Conservation (phyloP, 73 alveolate species). For the Effrenium voratum region DNA sequence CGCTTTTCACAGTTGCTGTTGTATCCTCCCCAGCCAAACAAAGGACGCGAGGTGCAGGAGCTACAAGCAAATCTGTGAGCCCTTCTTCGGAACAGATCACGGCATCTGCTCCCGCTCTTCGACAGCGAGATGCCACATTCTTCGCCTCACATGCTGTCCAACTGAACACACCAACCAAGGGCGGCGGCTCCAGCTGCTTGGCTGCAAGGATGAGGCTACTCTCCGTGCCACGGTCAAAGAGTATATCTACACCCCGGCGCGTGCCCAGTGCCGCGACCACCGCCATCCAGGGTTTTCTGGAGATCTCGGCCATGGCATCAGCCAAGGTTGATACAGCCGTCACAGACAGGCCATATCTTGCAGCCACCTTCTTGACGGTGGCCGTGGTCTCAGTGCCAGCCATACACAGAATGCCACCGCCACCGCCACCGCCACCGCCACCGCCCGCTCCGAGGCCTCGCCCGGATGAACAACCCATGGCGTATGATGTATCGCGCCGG, state of each 20-base stretch:
- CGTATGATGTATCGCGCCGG: no score
- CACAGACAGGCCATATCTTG: conserved; percentile 35
- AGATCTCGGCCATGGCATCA: conserved; percentile 50
- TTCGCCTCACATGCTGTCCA: conserved; percentile 88
- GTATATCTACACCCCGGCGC: conserved; percentile 54
- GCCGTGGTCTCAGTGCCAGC: conserved; percentile 81
- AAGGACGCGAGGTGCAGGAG: conserved; percentile 76
- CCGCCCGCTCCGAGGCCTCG: no score
- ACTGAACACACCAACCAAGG: conserved; percentile 61
- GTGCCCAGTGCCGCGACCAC: conserved; percentile 90
- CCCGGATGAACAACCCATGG: no score
- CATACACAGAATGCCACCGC: conserved; percentile 34
- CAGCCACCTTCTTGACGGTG: conserved; percentile 47
- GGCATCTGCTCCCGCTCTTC: conserved; percentile 85
- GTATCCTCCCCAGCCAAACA: conserved; percentile 91
- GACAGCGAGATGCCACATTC: conserved; percentile 37
- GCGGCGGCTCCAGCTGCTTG: conserved; percentile 82
- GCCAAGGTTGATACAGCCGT: conserved; percentile 55
- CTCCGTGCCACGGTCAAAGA: conserved; percentile 33
- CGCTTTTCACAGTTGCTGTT: conserved; percentile 54
- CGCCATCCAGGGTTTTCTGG: conserved; percentile 67
- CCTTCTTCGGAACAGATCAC: conserved; percentile 89
- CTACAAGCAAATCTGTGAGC: conserved; percentile 51
- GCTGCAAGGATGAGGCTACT: conserved; percentile 86
- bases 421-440: neutral